These are phyloP conservation scores for Pseudocercospora macadamiae DNA, from an alignment of 2,329 filamentous ascomycete genomes.

Conservation along the genomic window DNA sequence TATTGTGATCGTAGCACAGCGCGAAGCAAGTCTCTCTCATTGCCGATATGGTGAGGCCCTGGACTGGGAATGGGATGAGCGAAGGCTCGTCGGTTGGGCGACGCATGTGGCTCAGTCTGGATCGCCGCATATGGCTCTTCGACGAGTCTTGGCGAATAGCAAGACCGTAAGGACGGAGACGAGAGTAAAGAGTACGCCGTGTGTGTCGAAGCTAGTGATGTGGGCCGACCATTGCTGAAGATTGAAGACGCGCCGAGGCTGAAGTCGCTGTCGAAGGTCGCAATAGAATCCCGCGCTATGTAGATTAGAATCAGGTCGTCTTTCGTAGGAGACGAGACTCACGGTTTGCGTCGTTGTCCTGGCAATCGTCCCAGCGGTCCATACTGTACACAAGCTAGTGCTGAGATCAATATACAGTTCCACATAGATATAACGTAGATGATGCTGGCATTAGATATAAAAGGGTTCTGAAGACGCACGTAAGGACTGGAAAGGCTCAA, in stretches of 20 bases:
- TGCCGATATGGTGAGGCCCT: not conserved
- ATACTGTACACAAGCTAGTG: not conserved
- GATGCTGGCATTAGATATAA: not conserved
- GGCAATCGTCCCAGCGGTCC: not conserved
- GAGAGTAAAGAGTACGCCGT: constrained; percentile 10
- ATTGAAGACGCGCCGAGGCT: constrained; percentile 6
- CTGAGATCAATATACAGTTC: too few relatives aligned
- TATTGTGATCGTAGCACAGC: not conserved
- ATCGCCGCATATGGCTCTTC: not conserved
- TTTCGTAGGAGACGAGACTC: too few relatives aligned
- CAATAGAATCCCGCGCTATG: constrained; percentile 7
- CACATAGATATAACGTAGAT: not conserved
- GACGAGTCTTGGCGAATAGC: not conserved
- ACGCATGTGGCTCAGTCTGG: too few relatives aligned
- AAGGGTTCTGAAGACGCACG: not conserved
- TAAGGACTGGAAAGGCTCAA: not conserved
- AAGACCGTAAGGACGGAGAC: not conserved
- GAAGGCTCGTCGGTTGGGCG: not conserved
- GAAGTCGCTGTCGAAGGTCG: constrained; percentile 13
- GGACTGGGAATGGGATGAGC: not conserved
- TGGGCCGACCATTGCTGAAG: constrained; percentile 10
- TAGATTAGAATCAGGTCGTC: not conserved
- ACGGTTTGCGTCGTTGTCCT: not conserved
- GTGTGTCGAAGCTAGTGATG: constrained; percentile 8
- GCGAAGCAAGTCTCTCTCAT: not conserved